Evolutionary conservation across 1,284 basidiomycete species (phyloP).

Genomic region (Malassezia nana): DNA sequence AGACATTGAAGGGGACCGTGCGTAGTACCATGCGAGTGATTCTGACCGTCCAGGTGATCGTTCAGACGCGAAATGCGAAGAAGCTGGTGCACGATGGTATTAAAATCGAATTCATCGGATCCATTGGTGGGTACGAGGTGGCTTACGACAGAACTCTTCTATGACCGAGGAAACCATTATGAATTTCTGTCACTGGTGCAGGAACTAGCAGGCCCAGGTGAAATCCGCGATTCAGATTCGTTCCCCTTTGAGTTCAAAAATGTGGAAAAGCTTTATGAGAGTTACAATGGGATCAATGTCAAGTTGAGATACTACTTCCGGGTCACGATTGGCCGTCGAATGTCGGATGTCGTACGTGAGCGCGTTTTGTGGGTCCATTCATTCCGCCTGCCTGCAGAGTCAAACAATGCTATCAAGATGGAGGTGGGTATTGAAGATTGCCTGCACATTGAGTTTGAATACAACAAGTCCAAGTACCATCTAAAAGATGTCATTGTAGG

Average conservation of each 20-base stretch:
- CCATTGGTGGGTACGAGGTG: slow-evolving; percentile 60
- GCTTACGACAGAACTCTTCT: slow-evolving; percentile 68
- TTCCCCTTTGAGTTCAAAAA: slow-evolving; percentile 97
- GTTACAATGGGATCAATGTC: slow-evolving; percentile 94
- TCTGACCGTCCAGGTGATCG: slow-evolving; percentile 58
- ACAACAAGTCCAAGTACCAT: slow-evolving; percentile 99
- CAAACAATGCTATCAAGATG: slow-evolving; percentile 98
- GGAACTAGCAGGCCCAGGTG: slow-evolving; percentile 83
- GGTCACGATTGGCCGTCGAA: slow-evolving; percentile 74
- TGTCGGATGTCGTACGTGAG: slow-evolving; percentile 87
- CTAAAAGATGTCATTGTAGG: slow-evolving; percentile 98
- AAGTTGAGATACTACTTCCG: slow-evolving; percentile 88
- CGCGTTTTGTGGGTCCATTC: slow-evolving; percentile 95
- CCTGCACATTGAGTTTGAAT: slow-evolving; percentile 97
- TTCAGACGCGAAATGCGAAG: slow-evolving; percentile 88
- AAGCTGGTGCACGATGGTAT: slow-evolving; percentile 90
- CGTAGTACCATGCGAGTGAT: slow-evolving; percentile 36
- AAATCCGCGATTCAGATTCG: slow-evolving; percentile 86
- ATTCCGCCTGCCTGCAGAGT: slow-evolving; percentile 94
- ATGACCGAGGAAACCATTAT: slow-evolving; percentile 92
- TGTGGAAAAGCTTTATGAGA: slow-evolving; percentile 97
- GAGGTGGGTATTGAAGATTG: slow-evolving; percentile 99
- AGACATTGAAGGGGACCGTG: slow-evolving; percentile 75
- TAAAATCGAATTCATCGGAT: slow-evolving; percentile 92
- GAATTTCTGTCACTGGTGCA: slow-evolving; percentile 92